phyloP scores from a whole-genome alignment of 1,284 basidiomycete species.

The Caloboletus firmus region DNA sequence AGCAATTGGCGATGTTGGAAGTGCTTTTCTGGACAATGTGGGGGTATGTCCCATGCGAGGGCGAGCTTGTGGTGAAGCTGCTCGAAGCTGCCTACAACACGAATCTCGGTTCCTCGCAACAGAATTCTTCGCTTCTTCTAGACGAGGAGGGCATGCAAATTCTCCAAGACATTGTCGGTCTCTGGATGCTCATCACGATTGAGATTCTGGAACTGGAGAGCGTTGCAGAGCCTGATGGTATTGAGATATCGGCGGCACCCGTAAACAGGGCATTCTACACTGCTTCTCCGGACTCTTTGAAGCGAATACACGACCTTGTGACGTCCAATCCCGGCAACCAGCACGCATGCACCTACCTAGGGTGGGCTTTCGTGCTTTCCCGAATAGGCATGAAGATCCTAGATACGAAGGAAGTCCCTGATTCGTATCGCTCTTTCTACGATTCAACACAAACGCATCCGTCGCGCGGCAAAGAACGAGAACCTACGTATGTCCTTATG shows the following conservation, averaged over 20 bases:
- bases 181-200: slow-evolving; percentile 77
- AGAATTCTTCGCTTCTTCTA: slow-evolving; percentile 63
- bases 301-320: slow-evolving; percentile 65
- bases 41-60: slow-evolving; percentile 68
- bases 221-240: slow-evolving; percentile 53
- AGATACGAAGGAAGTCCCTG: slow-evolving; percentile 50
- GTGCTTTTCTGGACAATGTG: slow-evolving; percentile 85
- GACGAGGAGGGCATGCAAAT: slow-evolving; percentile 72
- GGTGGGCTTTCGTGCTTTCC: slow-evolving; percentile 77
- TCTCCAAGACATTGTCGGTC: slow-evolving; percentile 63
- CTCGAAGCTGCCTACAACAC: slow-evolving; percentile 66
- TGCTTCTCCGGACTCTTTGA: slow-evolving; percentile 54
- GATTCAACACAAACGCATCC: slow-evolving; percentile 49
- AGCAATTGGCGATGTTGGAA: slow-evolving; percentile 80
- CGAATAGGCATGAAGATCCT: slow-evolving; percentile 48
- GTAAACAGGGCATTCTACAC: slow-evolving; percentile 53
- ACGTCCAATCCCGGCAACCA: slow-evolving; percentile 55
- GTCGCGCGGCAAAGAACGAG: slow-evolving; percentile 52
- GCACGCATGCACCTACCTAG: slow-evolving; percentile 68
- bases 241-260: slow-evolving; percentile 54
- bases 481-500: slow-evolving; percentile 56
- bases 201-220: slow-evolving; percentile 81
- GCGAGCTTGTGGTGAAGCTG: slow-evolving; percentile 59
- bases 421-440: slow-evolving; percentile 56
- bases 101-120: slow-evolving; percentile 66